phyloP scores from a whole-genome alignment of 1,284 basidiomycete genomes.

The Schizophyllum commune region DNA sequence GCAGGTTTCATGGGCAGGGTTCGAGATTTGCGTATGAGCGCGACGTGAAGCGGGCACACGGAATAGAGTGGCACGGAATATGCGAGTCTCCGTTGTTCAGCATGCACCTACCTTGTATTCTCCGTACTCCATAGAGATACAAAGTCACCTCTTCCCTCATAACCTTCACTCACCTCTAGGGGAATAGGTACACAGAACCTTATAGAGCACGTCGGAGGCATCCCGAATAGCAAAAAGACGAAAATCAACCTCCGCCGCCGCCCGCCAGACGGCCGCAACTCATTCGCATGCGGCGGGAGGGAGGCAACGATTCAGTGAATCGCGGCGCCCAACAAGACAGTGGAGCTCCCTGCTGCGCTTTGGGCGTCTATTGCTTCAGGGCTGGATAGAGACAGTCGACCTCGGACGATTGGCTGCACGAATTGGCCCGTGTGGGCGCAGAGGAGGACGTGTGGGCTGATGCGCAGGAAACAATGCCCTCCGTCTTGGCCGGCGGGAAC shows the following conservation, averaged over 20 bases:
- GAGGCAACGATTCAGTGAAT: not conserved
- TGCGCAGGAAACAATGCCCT: not conserved
- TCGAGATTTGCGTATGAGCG: not conserved
- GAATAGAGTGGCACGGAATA: not conserved
- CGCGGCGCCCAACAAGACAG: not conserved
- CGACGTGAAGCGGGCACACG: not conserved
- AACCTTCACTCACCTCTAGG: too few relatives aligned
- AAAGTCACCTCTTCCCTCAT: too few relatives aligned
- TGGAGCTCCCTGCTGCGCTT: not conserved
- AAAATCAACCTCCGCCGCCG: not conserved
- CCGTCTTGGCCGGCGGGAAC: too few relatives aligned
- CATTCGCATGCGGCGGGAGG: not conserved
- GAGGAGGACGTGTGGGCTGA: not conserved
- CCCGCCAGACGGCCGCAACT: not conserved
- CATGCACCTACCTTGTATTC: too few relatives aligned
- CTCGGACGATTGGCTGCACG: not conserved
- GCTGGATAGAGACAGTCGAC: too few relatives aligned
- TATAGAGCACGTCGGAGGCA: not conserved
- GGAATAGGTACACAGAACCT: not conserved
- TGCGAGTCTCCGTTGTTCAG: not conserved
- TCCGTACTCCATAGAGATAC: too few relatives aligned
- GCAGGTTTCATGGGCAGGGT: not conserved
- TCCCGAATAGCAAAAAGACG: not conserved
- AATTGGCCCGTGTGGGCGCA: not conserved
- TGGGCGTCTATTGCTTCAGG: not conserved